Percentiles rank a stretch among this genome's conserved stretches.
Conservation (phyloP, 148 eudicot species). For the Oxyria digyna region DNA sequence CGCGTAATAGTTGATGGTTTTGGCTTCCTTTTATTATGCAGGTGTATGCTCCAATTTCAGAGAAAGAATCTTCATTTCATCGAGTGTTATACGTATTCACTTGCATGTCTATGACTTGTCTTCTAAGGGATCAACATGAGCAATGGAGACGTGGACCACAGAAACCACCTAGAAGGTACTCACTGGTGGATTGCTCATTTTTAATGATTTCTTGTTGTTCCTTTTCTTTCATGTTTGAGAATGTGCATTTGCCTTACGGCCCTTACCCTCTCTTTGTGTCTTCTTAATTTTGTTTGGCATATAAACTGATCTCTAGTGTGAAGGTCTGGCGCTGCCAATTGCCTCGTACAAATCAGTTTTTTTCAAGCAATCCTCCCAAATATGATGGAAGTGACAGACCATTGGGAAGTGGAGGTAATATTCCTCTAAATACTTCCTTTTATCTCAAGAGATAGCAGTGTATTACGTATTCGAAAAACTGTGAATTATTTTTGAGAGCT, state of each 20-base stretch:
- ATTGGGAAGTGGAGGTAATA: constrained; percentile 48
- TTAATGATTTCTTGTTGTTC: not conserved
- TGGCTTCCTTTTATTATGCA: constrained; percentile 16
- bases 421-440: not conserved
- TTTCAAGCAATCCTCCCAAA: constrained; percentile 43
- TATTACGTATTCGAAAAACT: no score
- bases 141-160: constrained; percentile 64
- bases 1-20: not conserved
- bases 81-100: constrained; percentile 67
- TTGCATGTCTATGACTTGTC: constrained; percentile 79
- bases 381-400: constrained; percentile 53
- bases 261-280: not conserved
- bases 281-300: constrained; percentile 9
- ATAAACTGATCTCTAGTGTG: constrained; percentile 30
- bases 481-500: no score
- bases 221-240: not conserved
- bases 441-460: not conserved
- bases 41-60: constrained; percentile 72
- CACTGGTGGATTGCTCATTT: not conserved
- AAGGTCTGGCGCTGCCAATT: constrained; percentile 87
- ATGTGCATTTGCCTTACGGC: not conserved
- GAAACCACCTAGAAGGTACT: constrained; percentile 57
- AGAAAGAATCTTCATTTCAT: constrained; percentile 59
- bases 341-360: constrained; percentile 44
- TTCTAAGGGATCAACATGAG: constrained; percentile 77